Evolutionary conservation across 139 green algal species (phyloP).

Genomic region (Micromonas pusilla): DNA sequence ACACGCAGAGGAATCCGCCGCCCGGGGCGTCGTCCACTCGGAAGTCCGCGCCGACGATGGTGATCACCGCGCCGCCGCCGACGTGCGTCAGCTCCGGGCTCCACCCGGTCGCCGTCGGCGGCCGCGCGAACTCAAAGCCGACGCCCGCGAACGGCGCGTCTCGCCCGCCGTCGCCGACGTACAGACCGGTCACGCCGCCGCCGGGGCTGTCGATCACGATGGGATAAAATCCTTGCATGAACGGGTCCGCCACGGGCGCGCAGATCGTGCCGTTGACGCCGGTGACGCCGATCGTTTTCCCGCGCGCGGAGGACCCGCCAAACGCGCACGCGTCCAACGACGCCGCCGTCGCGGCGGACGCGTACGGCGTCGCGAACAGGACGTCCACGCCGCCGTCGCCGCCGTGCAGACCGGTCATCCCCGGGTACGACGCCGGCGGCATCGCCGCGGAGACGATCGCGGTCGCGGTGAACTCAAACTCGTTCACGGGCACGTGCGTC

Average conservation of each 20-base stretch:
- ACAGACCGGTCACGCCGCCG: neutral
- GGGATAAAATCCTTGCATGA: neutral
- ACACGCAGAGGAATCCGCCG: neutral
- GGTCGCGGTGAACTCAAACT: no score
- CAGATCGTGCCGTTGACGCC: neutral
- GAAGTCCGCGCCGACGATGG: neutral
- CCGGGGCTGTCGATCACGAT: neutral
- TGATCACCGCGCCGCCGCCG: neutral
- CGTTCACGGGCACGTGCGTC: no score
- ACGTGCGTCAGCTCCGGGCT: neutral
- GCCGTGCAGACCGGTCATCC: neutral
- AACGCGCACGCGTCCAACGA: neutral
- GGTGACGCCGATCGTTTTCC: neutral
- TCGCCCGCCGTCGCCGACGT: neutral
- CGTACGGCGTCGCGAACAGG: neutral
- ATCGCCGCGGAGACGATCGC: neutral
- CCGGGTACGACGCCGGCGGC: neutral
- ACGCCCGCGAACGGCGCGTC: neutral
- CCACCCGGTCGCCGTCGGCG: neutral
- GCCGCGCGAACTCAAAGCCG: neutral
- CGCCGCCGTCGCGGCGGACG: neutral
- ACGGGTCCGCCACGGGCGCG: neutral
- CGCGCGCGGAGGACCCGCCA: neutral
- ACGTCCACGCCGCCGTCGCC: neutral
- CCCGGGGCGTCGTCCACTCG: neutral